Evolutionary conservation across 306 rosid species (phyloP).

Genomic region (Datisca glomerata): DNA sequence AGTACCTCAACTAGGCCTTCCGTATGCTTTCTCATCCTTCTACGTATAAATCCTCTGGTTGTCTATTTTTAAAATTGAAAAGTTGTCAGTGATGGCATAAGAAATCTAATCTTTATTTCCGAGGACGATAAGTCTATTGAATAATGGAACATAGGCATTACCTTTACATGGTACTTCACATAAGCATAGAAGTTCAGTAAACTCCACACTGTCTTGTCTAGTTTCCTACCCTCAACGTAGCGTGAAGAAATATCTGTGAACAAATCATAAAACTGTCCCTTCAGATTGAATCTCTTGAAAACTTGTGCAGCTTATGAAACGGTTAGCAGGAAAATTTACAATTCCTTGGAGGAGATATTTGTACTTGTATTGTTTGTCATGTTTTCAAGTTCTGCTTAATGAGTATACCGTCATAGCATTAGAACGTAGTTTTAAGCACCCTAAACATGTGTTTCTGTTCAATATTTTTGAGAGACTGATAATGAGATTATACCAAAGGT

Average conservation of each 20-base stretch:
- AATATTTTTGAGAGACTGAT: not conserved
- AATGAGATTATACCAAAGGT: constrained; percentile 49
- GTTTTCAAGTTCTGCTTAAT: too few relatives aligned
- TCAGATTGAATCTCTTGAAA: too few relatives aligned
- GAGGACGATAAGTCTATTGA: not conserved
- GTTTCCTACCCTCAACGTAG: constrained; percentile 55
- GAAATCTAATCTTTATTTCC: not conserved
- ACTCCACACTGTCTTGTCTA: constrained; percentile 79
- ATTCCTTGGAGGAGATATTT: too few relatives aligned
- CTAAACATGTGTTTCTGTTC: too few relatives aligned
- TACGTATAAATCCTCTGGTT: constrained; percentile 69
- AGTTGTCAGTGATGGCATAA: constrained; percentile 5
- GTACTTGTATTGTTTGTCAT: too few relatives aligned
- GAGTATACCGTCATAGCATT: too few relatives aligned
- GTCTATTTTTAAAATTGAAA: constrained; percentile 30
- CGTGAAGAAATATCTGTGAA: constrained; percentile 46
- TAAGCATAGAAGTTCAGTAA: constrained; percentile 61
- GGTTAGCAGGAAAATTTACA: too few relatives aligned
- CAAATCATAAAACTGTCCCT: constrained; percentile 1
- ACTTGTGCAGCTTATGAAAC: too few relatives aligned
- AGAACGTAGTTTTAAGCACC: too few relatives aligned
- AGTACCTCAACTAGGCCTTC: constrained; percentile 56
- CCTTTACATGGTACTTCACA: constrained; percentile 71
- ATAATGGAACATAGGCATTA: constrained; percentile 14
- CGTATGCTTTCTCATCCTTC: constrained; percentile 74